These are phyloP conservation scores for Dactylonectria macrodidyma DNA, from an alignment of 2,329 filamentous ascomycete species.

Conservation along the genomic window DNA sequence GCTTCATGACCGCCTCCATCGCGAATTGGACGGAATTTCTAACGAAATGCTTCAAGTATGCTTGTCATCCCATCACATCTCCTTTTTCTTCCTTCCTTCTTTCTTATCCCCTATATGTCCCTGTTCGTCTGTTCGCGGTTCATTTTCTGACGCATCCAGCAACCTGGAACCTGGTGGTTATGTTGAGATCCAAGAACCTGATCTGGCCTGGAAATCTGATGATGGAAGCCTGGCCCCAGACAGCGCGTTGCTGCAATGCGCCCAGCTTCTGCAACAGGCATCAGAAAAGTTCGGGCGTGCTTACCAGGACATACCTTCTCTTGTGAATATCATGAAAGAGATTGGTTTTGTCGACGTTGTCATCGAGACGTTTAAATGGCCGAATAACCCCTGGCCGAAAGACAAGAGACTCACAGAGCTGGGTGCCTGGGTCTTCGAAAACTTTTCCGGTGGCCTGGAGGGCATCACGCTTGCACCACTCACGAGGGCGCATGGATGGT, in stretches of 20 bases:
- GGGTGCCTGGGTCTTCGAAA: conserved; percentile 32
- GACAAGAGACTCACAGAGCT: conserved; percentile 40
- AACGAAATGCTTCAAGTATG: conserved; percentile 11
- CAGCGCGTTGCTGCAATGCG: not conserved
- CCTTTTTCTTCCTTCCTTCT: not conserved
- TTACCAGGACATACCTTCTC: conserved; percentile 27
- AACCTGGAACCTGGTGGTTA: conserved; percentile 8
- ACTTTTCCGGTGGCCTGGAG: conserved; percentile 33
- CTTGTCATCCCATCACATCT: not conserved
- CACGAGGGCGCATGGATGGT: conserved; percentile 32
- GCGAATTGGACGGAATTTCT: conserved; percentile 13
- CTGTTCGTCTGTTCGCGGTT: too few relatives aligned
- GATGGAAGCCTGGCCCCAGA: not conserved
- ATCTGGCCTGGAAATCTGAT: not conserved
- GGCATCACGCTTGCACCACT: conserved; percentile 34
- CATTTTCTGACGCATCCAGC: not conserved
- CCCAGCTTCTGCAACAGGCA: not conserved
- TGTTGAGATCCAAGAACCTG: conserved; percentile 5
- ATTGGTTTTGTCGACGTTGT: conserved; percentile 35
- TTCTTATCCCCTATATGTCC: not conserved
- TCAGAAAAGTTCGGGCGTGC: not conserved
- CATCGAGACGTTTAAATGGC: conserved; percentile 38
- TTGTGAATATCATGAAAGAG: conserved; percentile 31
- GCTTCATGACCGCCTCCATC: conserved; percentile 19
- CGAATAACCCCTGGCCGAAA: conserved; percentile 33